These are phyloP conservation scores for Neurospora terricola DNA, from an alignment of 495 filamentous ascomycete species.

Conservation along the genomic window DNA sequence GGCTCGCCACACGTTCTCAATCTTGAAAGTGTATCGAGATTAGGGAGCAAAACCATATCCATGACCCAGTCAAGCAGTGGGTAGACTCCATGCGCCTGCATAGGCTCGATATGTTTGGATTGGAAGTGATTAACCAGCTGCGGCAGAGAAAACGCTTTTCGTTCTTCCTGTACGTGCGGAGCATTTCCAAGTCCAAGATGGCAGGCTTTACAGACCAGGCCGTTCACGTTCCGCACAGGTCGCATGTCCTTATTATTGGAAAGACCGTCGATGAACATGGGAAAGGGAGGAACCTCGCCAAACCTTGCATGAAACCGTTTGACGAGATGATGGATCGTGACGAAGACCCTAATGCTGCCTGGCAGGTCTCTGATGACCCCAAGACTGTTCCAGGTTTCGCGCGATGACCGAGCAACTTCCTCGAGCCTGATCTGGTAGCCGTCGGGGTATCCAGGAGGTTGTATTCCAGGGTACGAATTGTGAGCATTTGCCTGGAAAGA, in stretches of 20 bases:
- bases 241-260: constrained; percentile 55
- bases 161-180: constrained; percentile 24
- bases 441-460: constrained; percentile 17
- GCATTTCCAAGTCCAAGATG: constrained; percentile 27
- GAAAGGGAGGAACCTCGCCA: constrained; percentile 42
- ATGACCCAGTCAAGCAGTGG: constrained; percentile 48
- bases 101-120: constrained; percentile 39
- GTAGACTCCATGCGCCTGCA: constrained; percentile 8
- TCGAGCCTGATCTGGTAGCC: constrained; percentile 46
- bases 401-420: constrained; percentile 45
- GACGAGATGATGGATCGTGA: constrained; percentile 52
- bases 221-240: constrained; percentile 55
- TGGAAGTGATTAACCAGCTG: constrained; percentile 62
- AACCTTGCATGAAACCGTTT: constrained; percentile 45
- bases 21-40: constrained; percentile 35
- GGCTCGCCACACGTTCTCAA: constrained; percentile 35
- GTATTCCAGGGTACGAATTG: constrained; percentile 1
- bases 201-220: constrained; percentile 55
- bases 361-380: constrained; percentile 53
- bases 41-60: constrained; percentile 63
- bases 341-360: constrained; percentile 50
- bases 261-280: constrained; percentile 57
- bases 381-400: constrained; percentile 52
- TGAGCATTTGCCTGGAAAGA: constrained; percentile 14
- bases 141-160: constrained; percentile 47